Conservation (phyloP, 768 basidiomycete species). For the Porpolomopsis calyptriformis region DNA sequence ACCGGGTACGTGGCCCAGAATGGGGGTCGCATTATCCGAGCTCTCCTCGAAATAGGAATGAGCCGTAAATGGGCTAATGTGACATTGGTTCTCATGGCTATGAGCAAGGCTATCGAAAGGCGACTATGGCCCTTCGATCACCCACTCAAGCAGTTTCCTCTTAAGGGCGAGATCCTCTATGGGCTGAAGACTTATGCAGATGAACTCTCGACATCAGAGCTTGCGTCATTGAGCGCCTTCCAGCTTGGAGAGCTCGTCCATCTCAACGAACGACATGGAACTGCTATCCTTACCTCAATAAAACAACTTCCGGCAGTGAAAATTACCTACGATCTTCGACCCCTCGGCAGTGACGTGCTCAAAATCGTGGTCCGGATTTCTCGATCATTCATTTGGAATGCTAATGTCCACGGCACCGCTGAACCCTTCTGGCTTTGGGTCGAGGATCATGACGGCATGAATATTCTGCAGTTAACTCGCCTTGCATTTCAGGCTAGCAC, state of each 20-base stretch:
- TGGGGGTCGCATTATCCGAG: slow-evolving; percentile 87
- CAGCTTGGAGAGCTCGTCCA: slow-evolving; percentile 74
- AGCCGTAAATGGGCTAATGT: slow-evolving; percentile 86
- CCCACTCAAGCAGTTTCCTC: slow-evolving; percentile 70
- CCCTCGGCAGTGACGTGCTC: slow-evolving; percentile 76
- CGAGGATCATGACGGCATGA: slow-evolving; percentile 72
- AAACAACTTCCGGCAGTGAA: slow-evolving; percentile 71
- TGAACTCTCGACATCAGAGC: slow-evolving; percentile 64
- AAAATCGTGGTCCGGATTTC: slow-evolving; percentile 56
- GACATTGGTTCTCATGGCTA: slow-evolving; percentile 67
- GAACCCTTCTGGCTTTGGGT: slow-evolving; percentile 97
- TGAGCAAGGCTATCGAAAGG: slow-evolving; percentile 90
- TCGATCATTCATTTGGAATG: slow-evolving; percentile 71
- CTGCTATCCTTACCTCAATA: slow-evolving; percentile 67
- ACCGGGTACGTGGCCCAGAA: slow-evolving; percentile 92
- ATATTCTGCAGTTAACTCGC: slow-evolving; percentile 72
- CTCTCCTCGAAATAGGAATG: slow-evolving; percentile 87
- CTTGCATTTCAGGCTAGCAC: slow-evolving; percentile 63
- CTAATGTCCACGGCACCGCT: slow-evolving; percentile 56
- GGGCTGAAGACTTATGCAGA: slow-evolving; percentile 72
- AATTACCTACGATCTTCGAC: slow-evolving; percentile 62
- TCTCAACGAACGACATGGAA: slow-evolving; percentile 77
- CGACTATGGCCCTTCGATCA: slow-evolving; percentile 93
- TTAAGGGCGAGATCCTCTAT: slow-evolving; percentile 70
- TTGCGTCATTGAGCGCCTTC: slow-evolving; percentile 53